Conservation (phyloP, 2,329 filamentous ascomycete species). For the Exophiala sp. region DNA sequence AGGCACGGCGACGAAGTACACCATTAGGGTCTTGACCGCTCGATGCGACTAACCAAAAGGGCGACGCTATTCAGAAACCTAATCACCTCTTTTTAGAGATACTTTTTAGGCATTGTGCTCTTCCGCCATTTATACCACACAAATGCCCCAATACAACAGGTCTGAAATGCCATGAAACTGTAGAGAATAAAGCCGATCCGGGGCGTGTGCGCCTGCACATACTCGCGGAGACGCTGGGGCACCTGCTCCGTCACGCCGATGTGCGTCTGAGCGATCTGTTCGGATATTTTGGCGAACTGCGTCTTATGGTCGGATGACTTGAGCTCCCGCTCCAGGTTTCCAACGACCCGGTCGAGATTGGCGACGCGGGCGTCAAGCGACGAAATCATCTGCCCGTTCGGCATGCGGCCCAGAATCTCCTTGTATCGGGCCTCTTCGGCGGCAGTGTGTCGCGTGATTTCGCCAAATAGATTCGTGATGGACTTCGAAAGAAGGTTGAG, state of each 20-base stretch:
- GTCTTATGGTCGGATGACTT: constrained; percentile 46
- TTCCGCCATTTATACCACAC: constrained; percentile 73
- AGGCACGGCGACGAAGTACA: no score
- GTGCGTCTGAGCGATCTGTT: constrained; percentile 50
- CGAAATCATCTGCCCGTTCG: constrained; percentile 36
- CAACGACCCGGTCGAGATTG: constrained; percentile 48
- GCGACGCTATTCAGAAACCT: no score
- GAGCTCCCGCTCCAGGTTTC: constrained; percentile 49
- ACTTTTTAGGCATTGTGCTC: constrained; percentile 80
- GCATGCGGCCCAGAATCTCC: constrained; percentile 42
- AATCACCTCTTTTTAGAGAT: constrained; percentile 50
- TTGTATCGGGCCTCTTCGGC: constrained; percentile 50
- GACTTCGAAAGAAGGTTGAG: constrained; percentile 60
- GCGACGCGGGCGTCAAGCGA: constrained; percentile 46
- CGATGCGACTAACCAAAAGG: no score
- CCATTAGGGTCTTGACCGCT: no score
- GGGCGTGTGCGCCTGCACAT: constrained; percentile 37
- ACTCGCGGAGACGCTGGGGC: constrained; percentile 34
- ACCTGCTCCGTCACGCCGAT: constrained; percentile 48
- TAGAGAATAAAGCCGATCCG: constrained; percentile 60
- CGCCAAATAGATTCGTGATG: constrained; percentile 50
- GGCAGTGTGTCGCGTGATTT: constrained; percentile 48
- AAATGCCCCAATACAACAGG: constrained; percentile 63
- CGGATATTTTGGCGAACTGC: constrained; percentile 50
- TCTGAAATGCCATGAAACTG: constrained; percentile 67